Base-by-base conservation (phyloP, 306 rosid genomes). In the Vigna trinervia region DNA sequence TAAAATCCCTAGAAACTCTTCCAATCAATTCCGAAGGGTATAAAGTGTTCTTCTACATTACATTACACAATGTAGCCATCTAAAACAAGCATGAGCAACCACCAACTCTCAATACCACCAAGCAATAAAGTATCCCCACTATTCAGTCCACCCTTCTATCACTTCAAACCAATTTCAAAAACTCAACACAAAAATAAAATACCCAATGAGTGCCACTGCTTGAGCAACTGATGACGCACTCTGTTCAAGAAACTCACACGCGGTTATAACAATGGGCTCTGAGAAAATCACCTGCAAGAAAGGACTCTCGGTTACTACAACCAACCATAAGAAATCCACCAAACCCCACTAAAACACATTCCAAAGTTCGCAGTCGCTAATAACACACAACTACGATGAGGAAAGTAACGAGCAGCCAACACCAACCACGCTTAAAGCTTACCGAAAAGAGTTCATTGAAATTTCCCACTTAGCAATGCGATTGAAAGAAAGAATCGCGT, bases 201-300 rank as follows among this genome's bases (percentile, higher is more conserved):
- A 92, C 99, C 99, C 99, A 19, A 92, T 85, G 52, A 92, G 96
- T 17, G 94, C n/a, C 4, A 89, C 97, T 36, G 97, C 78, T 80
- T 90, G 99, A 26, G 97, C 89, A 59, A 88, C 86, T 3, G 96
- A 95, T 3, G 94, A 85, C 15, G 93, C 93, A 60, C 89, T 89
- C 87, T 95, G 99, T 69, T 95, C 99, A 34, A 95, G 89, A 50
- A 95, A 93, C 91, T 95, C 99, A 39, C 99, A 95, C n/a, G 97
- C 97, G 12, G 88, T 88, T 69, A 95, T 88, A 30, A 95, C 97
- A 71, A 95, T 79, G 12, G 97, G 96, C 78, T 95, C 99, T 4
- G 89, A 70, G 73, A 95, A 95, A 67, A 92, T 56, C 5, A 95
- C 99, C 99, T 95, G 88, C 74, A 76, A 77, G 3, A 15, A 75